Evolutionary conservation across 1,139 yeast species (phyloP).

Genomic region (Zhuliangozyma parablackwelliae): DNA sequence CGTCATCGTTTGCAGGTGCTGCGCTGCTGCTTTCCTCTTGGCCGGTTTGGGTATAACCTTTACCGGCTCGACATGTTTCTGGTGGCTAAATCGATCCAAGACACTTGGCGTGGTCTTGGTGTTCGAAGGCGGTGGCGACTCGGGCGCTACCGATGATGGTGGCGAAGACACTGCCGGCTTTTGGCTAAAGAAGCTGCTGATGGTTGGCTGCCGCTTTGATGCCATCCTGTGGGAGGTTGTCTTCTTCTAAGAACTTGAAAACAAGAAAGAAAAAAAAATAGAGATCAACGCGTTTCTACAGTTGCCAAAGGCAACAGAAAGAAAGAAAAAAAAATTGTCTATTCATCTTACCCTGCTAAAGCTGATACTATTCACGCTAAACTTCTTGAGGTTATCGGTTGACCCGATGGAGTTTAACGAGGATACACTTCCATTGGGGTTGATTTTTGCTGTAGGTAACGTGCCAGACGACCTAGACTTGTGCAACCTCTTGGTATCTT

Average conservation of each 20-base stretch:
- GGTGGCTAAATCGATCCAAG: not conserved
- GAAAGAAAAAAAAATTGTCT: too few species aligned
- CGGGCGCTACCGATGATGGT: too few species aligned
- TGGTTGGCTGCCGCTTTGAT: not conserved
- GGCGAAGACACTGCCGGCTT: too few species aligned
- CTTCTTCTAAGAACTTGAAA: too few species aligned
- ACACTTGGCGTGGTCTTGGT: not conserved
- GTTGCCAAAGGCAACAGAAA: too few species aligned
- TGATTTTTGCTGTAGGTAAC: not conserved
- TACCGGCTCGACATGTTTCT: not conserved
- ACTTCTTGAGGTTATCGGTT: constrained; percentile 3
- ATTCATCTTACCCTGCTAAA: constrained; percentile 15
- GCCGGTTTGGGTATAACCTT: too few species aligned
- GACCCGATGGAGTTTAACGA: constrained; percentile 7
- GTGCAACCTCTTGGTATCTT: constrained; percentile 2
- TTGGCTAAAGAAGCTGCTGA: not conserved
- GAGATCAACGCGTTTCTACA: too few species aligned
- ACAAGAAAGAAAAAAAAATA: too few species aligned
- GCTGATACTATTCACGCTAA: constrained; percentile 19
- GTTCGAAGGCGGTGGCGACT: not conserved
- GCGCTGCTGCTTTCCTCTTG: not conserved
- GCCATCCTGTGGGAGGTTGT: too few species aligned
- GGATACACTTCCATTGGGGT: constrained; percentile 3
- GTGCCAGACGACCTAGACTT: constrained; percentile 11
- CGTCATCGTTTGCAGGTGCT: not conserved